Evolutionary conservation across 2,329 filamentous ascomycete species (phyloP).

Genomic region (Dactylonectria macrodidyma): DNA sequence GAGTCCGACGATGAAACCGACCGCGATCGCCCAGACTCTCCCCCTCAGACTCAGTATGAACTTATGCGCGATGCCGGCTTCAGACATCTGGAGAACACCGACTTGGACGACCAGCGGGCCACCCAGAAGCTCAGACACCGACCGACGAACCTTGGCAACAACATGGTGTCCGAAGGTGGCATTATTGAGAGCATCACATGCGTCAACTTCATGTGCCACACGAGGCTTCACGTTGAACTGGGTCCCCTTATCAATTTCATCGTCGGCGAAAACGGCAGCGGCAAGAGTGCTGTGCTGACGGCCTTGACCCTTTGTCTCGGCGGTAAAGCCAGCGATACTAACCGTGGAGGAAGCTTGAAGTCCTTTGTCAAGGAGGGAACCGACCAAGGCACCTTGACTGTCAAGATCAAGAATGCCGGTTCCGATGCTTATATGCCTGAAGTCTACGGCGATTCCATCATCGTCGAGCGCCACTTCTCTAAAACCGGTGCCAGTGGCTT

Average conservation of each 20-base stretch:
- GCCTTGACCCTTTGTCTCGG: constrained; percentile 95
- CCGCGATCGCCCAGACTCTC: constrained; percentile 49
- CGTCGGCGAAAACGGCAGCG: constrained; percentile 96
- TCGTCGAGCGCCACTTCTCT: constrained; percentile 91
- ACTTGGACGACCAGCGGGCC: constrained; percentile 73
- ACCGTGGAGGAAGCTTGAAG: constrained; percentile 90
- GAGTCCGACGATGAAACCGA: constrained; percentile 53
- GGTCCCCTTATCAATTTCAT: constrained; percentile 98
- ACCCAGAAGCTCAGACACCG: constrained; percentile 74
- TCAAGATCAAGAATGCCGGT: constrained; percentile 93
- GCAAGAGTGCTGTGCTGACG: constrained; percentile 95
- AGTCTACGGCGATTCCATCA: constrained; percentile 86
- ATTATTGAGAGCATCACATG: constrained; percentile 92
- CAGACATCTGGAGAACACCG: constrained; percentile 68
- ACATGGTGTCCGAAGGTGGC: constrained; percentile 84
- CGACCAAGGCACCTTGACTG: constrained; percentile 81
- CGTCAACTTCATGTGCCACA: constrained; percentile 97
- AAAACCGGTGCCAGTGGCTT: constrained; percentile 83
- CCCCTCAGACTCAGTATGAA: constrained; percentile 73
- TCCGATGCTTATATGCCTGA: constrained; percentile 87
- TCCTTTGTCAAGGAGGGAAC: constrained; percentile 91
- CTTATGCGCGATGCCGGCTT: constrained; percentile 72
- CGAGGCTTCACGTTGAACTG: constrained; percentile 84
- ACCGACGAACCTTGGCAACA: constrained; percentile 70
- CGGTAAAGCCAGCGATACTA: constrained; percentile 92